Percentiles rank a stretch among this genome's conserved stretches.
Evolutionary conservation across 2,329 filamentous ascomycete species (phyloP).

Genomic region (Aureobasidium pullulans): DNA sequence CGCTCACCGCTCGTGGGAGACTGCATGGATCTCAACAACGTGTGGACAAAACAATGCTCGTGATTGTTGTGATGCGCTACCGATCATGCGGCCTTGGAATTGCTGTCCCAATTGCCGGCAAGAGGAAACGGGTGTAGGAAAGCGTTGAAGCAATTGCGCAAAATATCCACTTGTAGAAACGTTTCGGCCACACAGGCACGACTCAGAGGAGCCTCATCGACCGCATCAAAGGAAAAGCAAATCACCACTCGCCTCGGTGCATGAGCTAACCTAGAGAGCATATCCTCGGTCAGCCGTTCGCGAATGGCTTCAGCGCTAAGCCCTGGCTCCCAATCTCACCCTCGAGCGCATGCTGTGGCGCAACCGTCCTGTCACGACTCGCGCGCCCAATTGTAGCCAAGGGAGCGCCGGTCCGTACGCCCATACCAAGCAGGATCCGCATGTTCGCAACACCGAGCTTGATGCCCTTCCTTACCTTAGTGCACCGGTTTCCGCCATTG

Average conservation of each 20-base stretch:
- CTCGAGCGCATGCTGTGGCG: conserved; percentile 13
- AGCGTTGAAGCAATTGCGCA: neutral
- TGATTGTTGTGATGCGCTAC: neutral
- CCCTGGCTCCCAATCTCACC: conserved; percentile 11
- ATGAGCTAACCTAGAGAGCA: conserved; percentile 18
- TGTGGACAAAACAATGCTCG: neutral
- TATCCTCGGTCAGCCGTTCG: conserved; percentile 12
- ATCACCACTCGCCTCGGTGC: conserved; percentile 12
- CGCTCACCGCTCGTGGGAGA: conserved; percentile 8
- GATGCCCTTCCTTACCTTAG: conserved; percentile 13
- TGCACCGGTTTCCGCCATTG: conserved; percentile 6
- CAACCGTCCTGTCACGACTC: conserved; percentile 12
- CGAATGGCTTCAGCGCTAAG: conserved; percentile 9
- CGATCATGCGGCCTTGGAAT: neutral
- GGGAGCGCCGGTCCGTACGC: neutral
- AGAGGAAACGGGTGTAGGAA: neutral
- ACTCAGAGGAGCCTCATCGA: conserved; percentile 7
- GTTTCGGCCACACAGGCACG: conserved; percentile 1
- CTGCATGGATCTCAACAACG: neutral
- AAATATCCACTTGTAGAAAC: neutral
- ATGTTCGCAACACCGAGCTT: conserved; percentile 6
- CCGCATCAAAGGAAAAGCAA: conserved; percentile 11
- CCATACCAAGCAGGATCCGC: conserved; percentile 1
- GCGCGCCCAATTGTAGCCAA: conserved; percentile 3
- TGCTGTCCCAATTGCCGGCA: neutral